Conservation (phyloP, 108 stramenopile species). For the Discostella pseudostelligera region DNA sequence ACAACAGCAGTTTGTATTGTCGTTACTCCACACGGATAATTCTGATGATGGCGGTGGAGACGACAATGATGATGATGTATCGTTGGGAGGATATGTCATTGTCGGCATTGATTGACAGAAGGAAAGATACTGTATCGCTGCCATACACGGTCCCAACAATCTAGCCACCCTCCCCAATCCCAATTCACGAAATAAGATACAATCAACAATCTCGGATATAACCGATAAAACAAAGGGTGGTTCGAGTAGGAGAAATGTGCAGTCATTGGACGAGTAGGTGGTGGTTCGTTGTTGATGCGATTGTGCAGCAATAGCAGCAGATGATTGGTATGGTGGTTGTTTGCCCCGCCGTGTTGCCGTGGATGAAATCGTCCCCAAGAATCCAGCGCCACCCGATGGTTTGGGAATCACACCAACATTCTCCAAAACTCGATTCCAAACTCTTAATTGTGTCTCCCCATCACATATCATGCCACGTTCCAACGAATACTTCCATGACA, state of each 20-base stretch:
- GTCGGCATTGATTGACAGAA: not conserved
- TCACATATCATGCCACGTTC: conserved; percentile 75
- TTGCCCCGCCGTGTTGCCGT: conserved; percentile 15
- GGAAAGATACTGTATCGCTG: conserved; percentile 41
- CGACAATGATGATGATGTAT: conserved; percentile 8
- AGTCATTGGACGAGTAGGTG: conserved; percentile 25
- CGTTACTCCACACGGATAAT: conserved; percentile 48
- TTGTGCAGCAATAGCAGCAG: not conserved
- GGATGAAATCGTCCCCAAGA: not conserved
- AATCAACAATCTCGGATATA: conserved; percentile 44
- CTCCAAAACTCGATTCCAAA: conserved; percentile 74
- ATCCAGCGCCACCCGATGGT: conserved; percentile 26
- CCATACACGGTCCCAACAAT: conserved; percentile 45
- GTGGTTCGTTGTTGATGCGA: conserved; percentile 1
- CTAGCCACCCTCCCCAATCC: conserved; percentile 42
- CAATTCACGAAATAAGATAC: conserved; percentile 47
- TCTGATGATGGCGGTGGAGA: not conserved
- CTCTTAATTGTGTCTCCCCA: conserved; percentile 72
- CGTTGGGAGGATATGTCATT: not conserved
- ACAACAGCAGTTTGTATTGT: conserved; percentile 68
- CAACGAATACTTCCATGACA: conserved; percentile 52
- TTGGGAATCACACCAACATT: conserved; percentile 36
- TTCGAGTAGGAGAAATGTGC: conserved; percentile 37
- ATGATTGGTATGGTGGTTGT: not conserved
- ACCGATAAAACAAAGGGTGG: conserved; percentile 48